phyloP scores from a whole-genome alignment of 2,329 filamentous ascomycete species.

The Ophiostoma fasciatum region DNA sequence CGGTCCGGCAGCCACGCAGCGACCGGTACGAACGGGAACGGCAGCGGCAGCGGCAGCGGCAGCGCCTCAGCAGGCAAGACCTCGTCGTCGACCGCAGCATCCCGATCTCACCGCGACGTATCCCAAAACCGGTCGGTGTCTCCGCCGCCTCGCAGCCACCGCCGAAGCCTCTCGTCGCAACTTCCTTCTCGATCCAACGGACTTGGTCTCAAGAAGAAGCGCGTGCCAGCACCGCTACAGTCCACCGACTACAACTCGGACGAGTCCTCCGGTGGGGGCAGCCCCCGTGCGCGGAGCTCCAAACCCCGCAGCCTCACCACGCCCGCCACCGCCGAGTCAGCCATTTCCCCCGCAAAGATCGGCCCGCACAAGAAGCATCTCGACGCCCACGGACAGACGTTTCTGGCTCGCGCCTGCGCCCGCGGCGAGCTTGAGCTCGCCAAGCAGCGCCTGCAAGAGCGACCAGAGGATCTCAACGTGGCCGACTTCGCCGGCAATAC shows the following conservation, averaged over 20 bases:
- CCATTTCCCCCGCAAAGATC: conserved; percentile 54
- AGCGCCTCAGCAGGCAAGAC: conserved; percentile 14
- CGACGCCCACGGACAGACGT: conserved; percentile 84
- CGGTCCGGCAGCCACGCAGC: too few relatives aligned
- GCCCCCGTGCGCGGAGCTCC: conserved; percentile 42
- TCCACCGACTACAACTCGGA: conserved; percentile 54
- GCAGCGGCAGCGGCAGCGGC: conserved; percentile 9
- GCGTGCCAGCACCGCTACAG: conserved; percentile 43
- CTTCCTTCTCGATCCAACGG: conserved; percentile 41
- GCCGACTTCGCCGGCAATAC: conserved; percentile 95
- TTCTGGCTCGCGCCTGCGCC: conserved; percentile 78
- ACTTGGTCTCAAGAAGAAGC: conserved; percentile 44
- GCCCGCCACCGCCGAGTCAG: conserved; percentile 40
- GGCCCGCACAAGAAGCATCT: conserved; percentile 68
- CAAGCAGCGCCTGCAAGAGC: conserved; percentile 58
- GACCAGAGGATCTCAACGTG: conserved; percentile 77
- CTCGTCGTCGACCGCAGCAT: too few relatives aligned
- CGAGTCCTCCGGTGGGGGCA: conserved; percentile 46
- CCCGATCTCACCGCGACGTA: conserved; percentile 19
- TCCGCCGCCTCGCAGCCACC: conserved; percentile 42
- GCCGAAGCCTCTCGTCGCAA: conserved; percentile 50
- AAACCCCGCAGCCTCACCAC: conserved; percentile 41
- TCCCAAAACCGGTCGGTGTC: conserved; percentile 39
- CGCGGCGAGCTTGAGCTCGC: conserved; percentile 69
- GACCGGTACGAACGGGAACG: conserved; percentile 10